A percentile compares a stretch with the other conserved stretches of the same genome.
Evolutionary conservation across 2,329 filamentous ascomycete genomes (phyloP).

Genomic region (Cordyceps pruinosa): DNA sequence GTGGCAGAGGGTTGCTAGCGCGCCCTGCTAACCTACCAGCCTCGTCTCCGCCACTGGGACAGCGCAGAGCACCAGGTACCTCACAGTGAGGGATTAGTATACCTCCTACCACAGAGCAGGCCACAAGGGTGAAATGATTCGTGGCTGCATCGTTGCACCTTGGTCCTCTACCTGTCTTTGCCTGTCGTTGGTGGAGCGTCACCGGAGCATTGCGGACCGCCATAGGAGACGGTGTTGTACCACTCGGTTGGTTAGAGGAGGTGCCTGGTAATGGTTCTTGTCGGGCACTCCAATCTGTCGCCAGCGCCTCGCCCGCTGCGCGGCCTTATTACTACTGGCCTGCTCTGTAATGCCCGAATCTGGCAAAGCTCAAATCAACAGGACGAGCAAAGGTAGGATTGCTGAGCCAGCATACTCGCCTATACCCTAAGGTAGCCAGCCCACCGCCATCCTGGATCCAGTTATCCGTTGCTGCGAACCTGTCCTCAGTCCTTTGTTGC

Average conservation of each 20-base stretch:
- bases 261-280: not conserved
- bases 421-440: not conserved
- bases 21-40: not conserved
- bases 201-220: constrained; percentile 8
- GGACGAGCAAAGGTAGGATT: not conserved
- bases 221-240: not conserved
- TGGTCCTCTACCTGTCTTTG: not conserved
- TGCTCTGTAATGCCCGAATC: constrained; percentile 1
- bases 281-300: not conserved
- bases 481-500: no score
- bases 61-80: no score
- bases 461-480: not conserved
- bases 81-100: constrained; percentile 3
- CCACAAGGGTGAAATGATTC: not conserved
- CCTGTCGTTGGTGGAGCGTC: not conserved
- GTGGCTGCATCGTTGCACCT: not conserved
- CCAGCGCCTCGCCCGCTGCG: not conserved
- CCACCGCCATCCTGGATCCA: not conserved
- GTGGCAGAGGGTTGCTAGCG: not conserved
- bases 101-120: not conserved
- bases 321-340: not conserved
- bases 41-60: no score
- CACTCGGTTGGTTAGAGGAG: no score
- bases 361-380: not conserved
- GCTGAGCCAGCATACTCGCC: not conserved